These are phyloP conservation scores for Xylaria castorea DNA, from an alignment of 495 filamentous ascomycete genomes.

Conservation along the genomic window DNA sequence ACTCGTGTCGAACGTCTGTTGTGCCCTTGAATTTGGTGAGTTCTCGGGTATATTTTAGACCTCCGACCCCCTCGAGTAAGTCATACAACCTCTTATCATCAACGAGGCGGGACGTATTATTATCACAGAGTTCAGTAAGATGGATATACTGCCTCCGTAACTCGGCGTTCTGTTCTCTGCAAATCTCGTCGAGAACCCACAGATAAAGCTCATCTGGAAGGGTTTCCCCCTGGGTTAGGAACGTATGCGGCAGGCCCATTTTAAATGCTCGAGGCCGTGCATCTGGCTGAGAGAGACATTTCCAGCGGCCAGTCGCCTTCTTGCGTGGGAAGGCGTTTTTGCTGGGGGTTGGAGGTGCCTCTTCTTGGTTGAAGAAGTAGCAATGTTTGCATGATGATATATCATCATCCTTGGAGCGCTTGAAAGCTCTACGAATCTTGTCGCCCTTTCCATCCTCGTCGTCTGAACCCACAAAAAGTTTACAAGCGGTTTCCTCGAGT, in stretches of 20 bases:
- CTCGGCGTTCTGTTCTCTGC: constrained; percentile 63
- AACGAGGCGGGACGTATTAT: constrained; percentile 49
- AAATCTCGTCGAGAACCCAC: constrained; percentile 78
- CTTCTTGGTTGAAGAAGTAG: constrained; percentile 67
- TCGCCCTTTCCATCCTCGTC: constrained; percentile 61
- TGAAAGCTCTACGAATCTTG: constrained; percentile 72
- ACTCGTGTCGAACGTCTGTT: constrained; percentile 35
- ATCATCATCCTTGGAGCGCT: constrained; percentile 74
- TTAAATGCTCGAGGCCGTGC: constrained; percentile 68
- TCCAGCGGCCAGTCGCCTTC: constrained; percentile 44
- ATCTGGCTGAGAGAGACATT: constrained; percentile 53
- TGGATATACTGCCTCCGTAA: constrained; percentile 71
- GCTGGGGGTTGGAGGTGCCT: constrained; percentile 25
- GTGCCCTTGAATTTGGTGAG: constrained; percentile 30
- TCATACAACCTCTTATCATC: constrained; percentile 44
- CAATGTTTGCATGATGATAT: constrained; percentile 59
- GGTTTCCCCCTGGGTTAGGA: constrained; percentile 54
- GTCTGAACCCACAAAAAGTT: constrained; percentile 56
- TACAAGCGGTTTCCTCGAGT: constrained; percentile 46
- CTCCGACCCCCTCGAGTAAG: constrained; percentile 51
- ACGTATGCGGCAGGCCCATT: constrained; percentile 69
- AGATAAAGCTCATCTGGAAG: constrained; percentile 73
- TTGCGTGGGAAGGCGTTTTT: constrained; percentile 44
- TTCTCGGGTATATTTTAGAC: constrained; percentile 41
- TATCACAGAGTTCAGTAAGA: constrained; percentile 42